These are phyloP conservation scores for Phytophthora crassamura DNA, from an alignment of 352 stramenopile genomes.

Conservation along the genomic window DNA sequence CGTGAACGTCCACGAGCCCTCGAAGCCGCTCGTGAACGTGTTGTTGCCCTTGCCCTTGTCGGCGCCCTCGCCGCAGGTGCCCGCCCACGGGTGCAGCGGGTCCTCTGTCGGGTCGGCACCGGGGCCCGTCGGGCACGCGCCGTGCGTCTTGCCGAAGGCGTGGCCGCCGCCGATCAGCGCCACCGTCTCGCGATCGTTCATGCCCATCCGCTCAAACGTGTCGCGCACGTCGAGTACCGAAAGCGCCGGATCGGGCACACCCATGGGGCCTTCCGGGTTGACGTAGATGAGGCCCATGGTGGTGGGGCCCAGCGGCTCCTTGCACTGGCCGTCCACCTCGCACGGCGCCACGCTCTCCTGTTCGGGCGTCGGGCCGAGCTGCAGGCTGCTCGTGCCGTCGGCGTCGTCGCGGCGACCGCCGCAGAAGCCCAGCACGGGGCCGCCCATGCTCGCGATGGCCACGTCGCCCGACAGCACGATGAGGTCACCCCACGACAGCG, in stretches of 20 bases:
- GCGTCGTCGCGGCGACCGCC: constrained; percentile 89
- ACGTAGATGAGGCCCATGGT: constrained; percentile 79
- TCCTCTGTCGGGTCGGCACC: constrained; percentile 48
- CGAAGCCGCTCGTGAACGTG: constrained; percentile 84
- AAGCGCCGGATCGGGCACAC: constrained; percentile 85
- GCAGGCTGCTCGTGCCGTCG: constrained; percentile 64
- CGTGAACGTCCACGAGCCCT: constrained; percentile 88
- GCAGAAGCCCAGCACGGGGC: constrained; percentile 90
- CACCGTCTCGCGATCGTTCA: constrained; percentile 94
- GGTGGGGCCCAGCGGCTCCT: constrained; percentile 61
- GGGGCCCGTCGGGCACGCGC: constrained; percentile 51
- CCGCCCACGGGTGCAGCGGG: constrained; percentile 63
- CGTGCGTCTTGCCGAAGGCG: constrained; percentile 94
- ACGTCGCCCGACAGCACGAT: constrained; percentile 92
- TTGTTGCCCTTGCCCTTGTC: constrained; percentile 69
- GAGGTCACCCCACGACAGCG: constrained; percentile 92
- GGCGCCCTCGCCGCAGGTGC: constrained; percentile 53
- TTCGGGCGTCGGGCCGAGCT: constrained; percentile 45
- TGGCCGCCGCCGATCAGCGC: constrained; percentile 92
- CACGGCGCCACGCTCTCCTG: constrained; percentile 56
- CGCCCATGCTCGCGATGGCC: constrained; percentile 93
- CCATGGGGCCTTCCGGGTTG: constrained; percentile 65
- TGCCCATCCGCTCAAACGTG: constrained; percentile 94
- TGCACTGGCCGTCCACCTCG: constrained; percentile 53
- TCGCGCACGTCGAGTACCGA: constrained; percentile 92